Evolutionary conservation across 2,329 filamentous ascomycete genomes (phyloP).

Genomic region (Talaromyces amestolkiae): DNA sequence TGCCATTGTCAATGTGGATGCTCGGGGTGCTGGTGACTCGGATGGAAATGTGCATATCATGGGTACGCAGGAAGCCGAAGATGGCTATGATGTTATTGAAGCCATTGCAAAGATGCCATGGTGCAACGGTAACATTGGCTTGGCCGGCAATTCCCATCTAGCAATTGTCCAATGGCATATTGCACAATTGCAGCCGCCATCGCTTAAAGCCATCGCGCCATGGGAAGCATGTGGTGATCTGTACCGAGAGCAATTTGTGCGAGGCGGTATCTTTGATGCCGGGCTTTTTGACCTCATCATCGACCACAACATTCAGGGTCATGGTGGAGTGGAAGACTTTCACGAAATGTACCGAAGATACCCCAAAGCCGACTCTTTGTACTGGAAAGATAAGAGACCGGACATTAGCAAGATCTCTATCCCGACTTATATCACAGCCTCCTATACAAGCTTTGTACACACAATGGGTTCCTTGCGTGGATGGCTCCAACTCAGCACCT

Average conservation of each 20-base stretch:
- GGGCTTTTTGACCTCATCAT: background rate
- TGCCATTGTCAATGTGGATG: conserved; percentile 29
- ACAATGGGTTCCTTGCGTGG: background rate
- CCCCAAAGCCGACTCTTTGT: background rate
- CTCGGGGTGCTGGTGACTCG: conserved; percentile 27
- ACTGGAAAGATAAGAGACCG: background rate
- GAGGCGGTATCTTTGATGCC: background rate
- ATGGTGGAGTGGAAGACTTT: background rate
- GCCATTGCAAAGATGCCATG: background rate
- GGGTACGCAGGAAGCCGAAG: conserved; percentile 39
- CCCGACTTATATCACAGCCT: background rate
- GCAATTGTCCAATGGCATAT: conserved; percentile 35
- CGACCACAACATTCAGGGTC: background rate
- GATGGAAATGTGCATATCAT: conserved; percentile 34
- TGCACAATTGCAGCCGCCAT: conserved; percentile 35
- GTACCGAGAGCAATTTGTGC: background rate
- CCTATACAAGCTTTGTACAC: background rate
- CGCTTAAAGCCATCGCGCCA: conserved; percentile 42
- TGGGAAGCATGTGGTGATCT: conserved; percentile 33
- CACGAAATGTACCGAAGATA: background rate
- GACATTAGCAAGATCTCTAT: background rate
- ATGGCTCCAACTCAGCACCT: background rate
- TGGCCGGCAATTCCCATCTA: background rate
- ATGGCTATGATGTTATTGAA: conserved; percentile 15
- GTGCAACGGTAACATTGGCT: background rate